These are phyloP conservation scores for Neospermospora avenae DNA, from an alignment of 2,329 filamentous ascomycete species.

Conservation along the genomic window DNA sequence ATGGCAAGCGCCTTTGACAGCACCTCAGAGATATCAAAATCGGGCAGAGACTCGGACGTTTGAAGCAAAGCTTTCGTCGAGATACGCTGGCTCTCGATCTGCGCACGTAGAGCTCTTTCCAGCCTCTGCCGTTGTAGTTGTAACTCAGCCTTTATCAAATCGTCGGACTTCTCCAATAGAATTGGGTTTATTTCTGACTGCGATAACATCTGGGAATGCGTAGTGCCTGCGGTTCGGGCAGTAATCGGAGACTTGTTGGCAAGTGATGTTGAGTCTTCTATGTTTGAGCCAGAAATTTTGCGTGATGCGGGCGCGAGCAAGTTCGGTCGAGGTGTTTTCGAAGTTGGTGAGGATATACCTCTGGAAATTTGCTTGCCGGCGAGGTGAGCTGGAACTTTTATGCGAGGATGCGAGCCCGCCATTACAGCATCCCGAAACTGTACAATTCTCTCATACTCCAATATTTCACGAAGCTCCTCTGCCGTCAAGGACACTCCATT, in stretches of 20 bases:
- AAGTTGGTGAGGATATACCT: conserved; percentile 25
- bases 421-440: conserved; percentile 77
- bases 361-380: conserved; percentile 30
- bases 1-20: conserved; percentile 67
- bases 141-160: conserved; percentile 77
- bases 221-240: conserved; percentile 33
- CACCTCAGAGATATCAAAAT: conserved; percentile 71
- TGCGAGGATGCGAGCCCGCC: conserved; percentile 67
- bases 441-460: conserved; percentile 77
- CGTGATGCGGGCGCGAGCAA: conserved; percentile 16
- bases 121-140: conserved; percentile 76
- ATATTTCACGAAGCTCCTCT: conserved; percentile 54
- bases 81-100: conserved; percentile 62
- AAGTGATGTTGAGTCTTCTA: conserved; percentile 26
- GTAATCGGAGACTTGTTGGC: conserved; percentile 28
- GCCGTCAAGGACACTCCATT: conserved; percentile 38
- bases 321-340: conserved; percentile 26
- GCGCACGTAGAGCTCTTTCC: conserved; percentile 73
- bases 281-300: conserved; percentile 12
- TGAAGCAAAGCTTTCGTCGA: conserved; percentile 43
- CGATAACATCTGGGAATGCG: conserved; percentile 40
- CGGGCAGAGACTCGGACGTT: conserved; percentile 51
- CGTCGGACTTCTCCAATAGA: conserved; percentile 80
- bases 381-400: conserved; percentile 51
- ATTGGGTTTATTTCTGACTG: conserved; percentile 76